phyloP scores from a whole-genome alignment of 176 grass and related monocot species.

The Phoenix roebelenii region DNA sequence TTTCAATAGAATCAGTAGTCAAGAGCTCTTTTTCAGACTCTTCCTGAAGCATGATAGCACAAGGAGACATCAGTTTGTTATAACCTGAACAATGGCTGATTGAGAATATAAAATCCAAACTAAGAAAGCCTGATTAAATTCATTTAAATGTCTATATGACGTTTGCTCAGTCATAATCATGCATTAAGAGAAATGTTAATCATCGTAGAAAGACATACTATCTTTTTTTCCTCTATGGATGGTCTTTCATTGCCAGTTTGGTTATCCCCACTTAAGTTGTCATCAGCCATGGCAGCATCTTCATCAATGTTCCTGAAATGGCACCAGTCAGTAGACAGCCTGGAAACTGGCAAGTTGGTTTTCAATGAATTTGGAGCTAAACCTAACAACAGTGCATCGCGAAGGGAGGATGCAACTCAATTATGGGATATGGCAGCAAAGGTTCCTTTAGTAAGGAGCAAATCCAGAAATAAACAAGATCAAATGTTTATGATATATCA shows the following conservation, averaged over 20 bases:
- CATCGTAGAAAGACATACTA: neutral
- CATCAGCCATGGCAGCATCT: constrained; percentile 24
- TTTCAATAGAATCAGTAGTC: constrained; percentile 28
- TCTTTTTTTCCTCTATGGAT: constrained; percentile 25
- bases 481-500: too few species aligned
- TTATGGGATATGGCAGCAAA: too few species aligned
- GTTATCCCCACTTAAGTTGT: constrained; percentile 39
- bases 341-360: neutral
- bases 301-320: constrained; percentile 62
- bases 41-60: constrained; percentile 33
- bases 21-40: constrained; percentile 42
- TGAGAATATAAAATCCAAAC: neutral
- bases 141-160: too few species aligned
- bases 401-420: too few species aligned
- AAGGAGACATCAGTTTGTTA: neutral
- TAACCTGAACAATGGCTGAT: neutral
- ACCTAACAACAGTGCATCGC: too few species aligned
- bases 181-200: too few species aligned
- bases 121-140: too few species aligned
- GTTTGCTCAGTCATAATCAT: too few species aligned
- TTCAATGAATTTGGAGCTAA: neutral
- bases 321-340: neutral
- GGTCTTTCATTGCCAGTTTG: constrained; percentile 29
- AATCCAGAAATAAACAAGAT: too few species aligned
- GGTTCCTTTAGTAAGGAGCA: too few species aligned